phyloP scores from a whole-genome alignment of 345 rosid genomes.

The Salix exigua region DNA sequence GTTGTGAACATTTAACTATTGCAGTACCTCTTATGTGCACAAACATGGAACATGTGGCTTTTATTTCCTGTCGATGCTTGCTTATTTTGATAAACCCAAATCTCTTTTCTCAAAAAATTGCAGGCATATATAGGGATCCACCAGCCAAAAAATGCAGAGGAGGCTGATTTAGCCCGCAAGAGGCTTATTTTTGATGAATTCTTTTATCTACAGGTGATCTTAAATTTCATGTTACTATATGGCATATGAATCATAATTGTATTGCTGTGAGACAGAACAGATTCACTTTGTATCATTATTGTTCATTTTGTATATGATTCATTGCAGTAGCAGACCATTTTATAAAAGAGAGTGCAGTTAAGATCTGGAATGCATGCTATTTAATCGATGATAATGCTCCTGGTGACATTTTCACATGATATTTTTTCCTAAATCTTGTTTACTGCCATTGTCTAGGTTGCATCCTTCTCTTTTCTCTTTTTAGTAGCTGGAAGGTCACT shows the following conservation, averaged over 20 bases:
- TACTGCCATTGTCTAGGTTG: no score
- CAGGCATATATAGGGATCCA: constrained; percentile 86
- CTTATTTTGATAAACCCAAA: neutral
- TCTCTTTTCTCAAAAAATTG: constrained; percentile 26
- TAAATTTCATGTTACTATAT: neutral
- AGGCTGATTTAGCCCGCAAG: constrained; percentile 93
- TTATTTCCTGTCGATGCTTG: neutral
- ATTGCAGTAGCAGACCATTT: no score
- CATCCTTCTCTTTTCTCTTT: neutral
- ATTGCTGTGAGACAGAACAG: no score
- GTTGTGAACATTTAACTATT: neutral
- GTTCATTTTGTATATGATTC: no score
- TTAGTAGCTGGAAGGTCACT: neutral
- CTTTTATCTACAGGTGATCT: constrained; percentile 83
- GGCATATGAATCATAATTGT: neutral
- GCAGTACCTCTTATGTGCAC: neutral
- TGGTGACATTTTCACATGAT: no score
- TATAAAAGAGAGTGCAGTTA: no score
- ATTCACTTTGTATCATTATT: no score
- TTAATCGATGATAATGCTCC: no score
- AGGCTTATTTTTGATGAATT: constrained; percentile 90
- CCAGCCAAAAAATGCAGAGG: constrained; percentile 68
- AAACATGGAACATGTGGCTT: neutral
- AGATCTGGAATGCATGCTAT: no score
- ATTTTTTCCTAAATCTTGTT: no score